phyloP scores from a whole-genome alignment of 208 protist genomes.

The Endotrypanum monterogeii region DNA sequence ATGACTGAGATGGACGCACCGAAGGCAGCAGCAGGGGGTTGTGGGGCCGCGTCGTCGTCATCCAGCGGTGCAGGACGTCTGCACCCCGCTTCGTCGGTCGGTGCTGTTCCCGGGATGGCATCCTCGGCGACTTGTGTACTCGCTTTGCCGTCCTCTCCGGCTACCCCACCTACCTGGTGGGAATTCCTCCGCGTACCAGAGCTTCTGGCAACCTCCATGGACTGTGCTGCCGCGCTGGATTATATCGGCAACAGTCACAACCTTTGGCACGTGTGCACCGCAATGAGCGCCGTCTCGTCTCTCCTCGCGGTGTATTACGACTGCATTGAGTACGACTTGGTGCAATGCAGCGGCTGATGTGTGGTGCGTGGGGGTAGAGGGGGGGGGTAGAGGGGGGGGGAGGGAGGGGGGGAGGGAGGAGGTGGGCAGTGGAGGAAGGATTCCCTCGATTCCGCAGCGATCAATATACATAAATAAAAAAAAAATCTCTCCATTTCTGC shows the following conservation, averaged over 20 bases:
- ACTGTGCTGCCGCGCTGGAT: constrained; percentile 49
- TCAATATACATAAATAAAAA: too few relatives aligned
- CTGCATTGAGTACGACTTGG: constrained; percentile 56
- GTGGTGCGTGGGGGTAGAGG: not conserved
- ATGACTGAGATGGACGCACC: not conserved
- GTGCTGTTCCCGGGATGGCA: not conserved
- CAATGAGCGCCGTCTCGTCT: constrained; percentile 44
- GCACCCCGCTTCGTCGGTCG: not conserved
- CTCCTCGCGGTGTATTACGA: constrained; percentile 70
- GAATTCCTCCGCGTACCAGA: constrained; percentile 19
- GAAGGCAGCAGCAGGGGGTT: not conserved
- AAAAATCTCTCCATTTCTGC: too few relatives aligned
- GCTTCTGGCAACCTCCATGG: constrained; percentile 37
- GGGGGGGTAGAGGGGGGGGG: not conserved
- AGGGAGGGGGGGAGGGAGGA: too few relatives aligned
- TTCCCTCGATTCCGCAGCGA: too few relatives aligned
- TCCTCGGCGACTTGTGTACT: not conserved
- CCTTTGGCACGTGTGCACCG: constrained; percentile 68
- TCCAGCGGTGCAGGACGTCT: not conserved
- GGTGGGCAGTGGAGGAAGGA: too few relatives aligned
- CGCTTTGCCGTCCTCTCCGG: not conserved
- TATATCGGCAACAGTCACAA: constrained; percentile 73
- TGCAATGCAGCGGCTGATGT: constrained; percentile 26
- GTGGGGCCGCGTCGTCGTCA: not conserved
- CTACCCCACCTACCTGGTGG: constrained; percentile 13